Evolutionary conservation across 306 rosid species (phyloP).

Genomic region (Leucaena leucocephala): DNA sequence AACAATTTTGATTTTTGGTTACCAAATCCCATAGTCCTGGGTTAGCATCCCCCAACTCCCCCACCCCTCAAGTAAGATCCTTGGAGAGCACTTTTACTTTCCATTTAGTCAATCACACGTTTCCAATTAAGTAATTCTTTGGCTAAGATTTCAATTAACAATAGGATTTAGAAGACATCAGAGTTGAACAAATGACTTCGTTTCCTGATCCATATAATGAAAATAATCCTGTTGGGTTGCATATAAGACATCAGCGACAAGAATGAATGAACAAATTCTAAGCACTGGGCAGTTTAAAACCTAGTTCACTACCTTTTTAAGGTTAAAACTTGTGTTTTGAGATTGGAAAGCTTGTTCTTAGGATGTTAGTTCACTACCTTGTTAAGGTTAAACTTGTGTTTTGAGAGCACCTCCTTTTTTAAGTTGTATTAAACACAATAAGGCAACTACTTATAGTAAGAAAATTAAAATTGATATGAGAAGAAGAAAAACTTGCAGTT

Average conservation of each 20-base stretch:
- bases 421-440: neutral
- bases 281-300: neutral
- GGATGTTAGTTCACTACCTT: neutral
- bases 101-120: neutral
- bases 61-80: neutral
- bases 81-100: neutral
- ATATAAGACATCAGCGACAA: neutral
- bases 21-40: neutral
- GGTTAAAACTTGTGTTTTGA: slow-evolving; percentile 1
- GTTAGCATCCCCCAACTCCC: neutral
- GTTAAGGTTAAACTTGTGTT: neutral
- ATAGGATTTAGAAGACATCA: neutral
- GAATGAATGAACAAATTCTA: neutral
- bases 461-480: neutral
- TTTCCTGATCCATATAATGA: slow-evolving; percentile 2
- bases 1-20: neutral
- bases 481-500: neutral
- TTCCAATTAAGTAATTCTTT: neutral
- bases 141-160: neutral
- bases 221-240: neutral
- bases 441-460: slow-evolving; percentile 1
- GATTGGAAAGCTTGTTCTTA: neutral
- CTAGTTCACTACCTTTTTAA: neutral
- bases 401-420: neutral
- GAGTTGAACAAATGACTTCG: neutral